Evolutionary conservation across 345 rosid genomes (phyloP), one percentile per base, ranked within the genome.

Genomic region (Salix viminalis): DNA sequence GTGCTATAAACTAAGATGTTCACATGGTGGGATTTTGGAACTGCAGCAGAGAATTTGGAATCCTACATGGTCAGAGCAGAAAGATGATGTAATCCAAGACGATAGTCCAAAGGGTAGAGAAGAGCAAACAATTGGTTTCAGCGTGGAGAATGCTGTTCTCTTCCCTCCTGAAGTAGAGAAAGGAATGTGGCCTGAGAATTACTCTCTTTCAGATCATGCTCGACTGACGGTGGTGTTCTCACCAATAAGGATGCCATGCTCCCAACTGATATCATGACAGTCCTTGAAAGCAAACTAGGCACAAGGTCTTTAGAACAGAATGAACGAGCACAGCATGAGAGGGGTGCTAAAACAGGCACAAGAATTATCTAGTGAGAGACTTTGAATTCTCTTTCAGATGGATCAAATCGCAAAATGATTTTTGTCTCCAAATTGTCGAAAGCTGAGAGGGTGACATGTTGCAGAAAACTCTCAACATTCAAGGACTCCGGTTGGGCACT

Each of bases 141-240:
- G 85, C 36, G 91, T 92, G 74, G 89, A 91, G 76, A 88, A 87
- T 82, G 99, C 97, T 7, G 85, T 83, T 78, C 87, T 95, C 69
- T 95, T 88, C 72, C 99, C 99, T 3, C 83, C 83, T 50, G 99
- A 95, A 88, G 96, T 85, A 73, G 99, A 95, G 87, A 91, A 84
- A 81, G 97, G 97, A 76, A 80, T 80, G 76, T 95, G 99, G 97
- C 99, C 99, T 0, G 97, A 93, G 73, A 86, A 88, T 76, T 91
- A 92, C 81, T 90, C 83, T 56, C 91, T 95, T 21, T 95, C 97
- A 0, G 99, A 95, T 80, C 99, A 95, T 73, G 97, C 97, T 46
- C 86, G 92, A 36, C 97, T 93, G 71, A 91, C 94, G 0, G 97
- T 92, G 26, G 92, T 88, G 23, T 91, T 95, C 74, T 89, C 94